These are phyloP conservation scores for Claviceps paspali DNA, from an alignment of 2,329 filamentous ascomycete genomes.

Conservation along the genomic window DNA sequence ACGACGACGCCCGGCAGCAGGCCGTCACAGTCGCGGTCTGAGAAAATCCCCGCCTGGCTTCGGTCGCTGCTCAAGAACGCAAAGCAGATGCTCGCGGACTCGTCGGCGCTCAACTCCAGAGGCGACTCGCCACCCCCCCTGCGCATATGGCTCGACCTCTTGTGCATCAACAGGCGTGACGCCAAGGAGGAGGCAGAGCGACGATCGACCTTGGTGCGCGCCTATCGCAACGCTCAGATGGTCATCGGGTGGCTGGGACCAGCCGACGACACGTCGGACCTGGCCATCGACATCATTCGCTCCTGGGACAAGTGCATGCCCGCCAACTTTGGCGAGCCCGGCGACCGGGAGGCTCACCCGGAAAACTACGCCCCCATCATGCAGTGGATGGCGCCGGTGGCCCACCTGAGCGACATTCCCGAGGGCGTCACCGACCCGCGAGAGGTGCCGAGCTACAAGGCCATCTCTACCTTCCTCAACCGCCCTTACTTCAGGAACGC, in stretches of 20 bases:
- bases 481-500: conserved; percentile 20
- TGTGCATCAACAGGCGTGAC: conserved; percentile 16
- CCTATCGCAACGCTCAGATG: conserved; percentile 16
- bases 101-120: background rate
- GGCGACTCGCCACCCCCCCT: conserved; percentile 6
- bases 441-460: conserved; percentile 11
- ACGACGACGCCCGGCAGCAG: too few relatives aligned
- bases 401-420: conserved; percentile 11
- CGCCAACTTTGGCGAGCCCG: conserved; percentile 17
- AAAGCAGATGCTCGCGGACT: conserved; percentile 5
- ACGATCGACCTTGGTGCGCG: conserved; percentile 14
- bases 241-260: conserved; percentile 19
- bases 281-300: conserved; percentile 12
- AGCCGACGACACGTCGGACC: conserved; percentile 14
- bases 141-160: conserved; percentile 17
- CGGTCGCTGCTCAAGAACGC: conserved; percentile 8
- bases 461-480: conserved; percentile 14
- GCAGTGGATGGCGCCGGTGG: conserved; percentile 15
- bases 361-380: conserved; percentile 19
- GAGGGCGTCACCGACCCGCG: conserved; percentile 11
- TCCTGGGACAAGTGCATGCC: conserved; percentile 18
- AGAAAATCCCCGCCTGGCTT: conserved; percentile 10
- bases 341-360: conserved; percentile 17
- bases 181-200: conserved; percentile 14
- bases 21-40: conserved; percentile 6